Conservation (phyloP, 495 filamentous ascomycete species). For the Xylaria flabelliformis region DNA sequence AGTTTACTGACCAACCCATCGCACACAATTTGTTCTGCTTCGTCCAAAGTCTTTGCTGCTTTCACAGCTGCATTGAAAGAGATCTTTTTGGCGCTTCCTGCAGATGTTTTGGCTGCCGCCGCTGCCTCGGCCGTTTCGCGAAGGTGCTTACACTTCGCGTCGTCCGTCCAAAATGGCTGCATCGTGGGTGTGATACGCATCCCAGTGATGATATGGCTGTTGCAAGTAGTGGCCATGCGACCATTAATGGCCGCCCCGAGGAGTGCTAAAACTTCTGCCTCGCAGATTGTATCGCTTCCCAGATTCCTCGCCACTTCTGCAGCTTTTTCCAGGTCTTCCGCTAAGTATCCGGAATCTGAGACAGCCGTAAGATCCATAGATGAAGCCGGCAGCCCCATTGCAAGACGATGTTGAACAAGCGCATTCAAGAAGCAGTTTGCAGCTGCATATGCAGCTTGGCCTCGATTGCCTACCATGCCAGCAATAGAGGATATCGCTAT, state of each 20-base stretch:
- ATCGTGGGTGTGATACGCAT: constrained; percentile 54
- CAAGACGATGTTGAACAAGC: constrained; percentile 54
- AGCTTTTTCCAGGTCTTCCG: constrained; percentile 52
- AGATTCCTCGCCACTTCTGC: constrained; percentile 56
- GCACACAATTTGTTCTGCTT: constrained; percentile 56
- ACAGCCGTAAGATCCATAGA: constrained; percentile 64
- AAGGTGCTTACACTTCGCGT: constrained; percentile 60
- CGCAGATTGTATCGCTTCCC: constrained; percentile 58
- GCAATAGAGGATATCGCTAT: constrained; percentile 67
- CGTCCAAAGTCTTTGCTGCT: constrained; percentile 47
- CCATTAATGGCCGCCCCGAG: constrained; percentile 56
- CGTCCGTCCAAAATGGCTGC: constrained; percentile 57
- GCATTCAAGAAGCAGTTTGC: constrained; percentile 68
- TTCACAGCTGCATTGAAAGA: constrained; percentile 53
- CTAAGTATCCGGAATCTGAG: constrained; percentile 62
- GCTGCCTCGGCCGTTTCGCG: constrained; percentile 53
- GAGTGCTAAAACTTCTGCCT: constrained; percentile 57
- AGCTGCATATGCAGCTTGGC: constrained; percentile 69
- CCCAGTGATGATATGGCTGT: constrained; percentile 59
- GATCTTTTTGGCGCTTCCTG: constrained; percentile 35
- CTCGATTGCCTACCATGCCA: constrained; percentile 63
- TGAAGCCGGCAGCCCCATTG: constrained; percentile 53
- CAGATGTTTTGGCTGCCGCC: constrained; percentile 45
- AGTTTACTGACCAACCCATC: constrained; percentile 55
- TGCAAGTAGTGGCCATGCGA: constrained; percentile 45